Base-by-base conservation (phyloP, 139 green algal species). In the Spirogloea muscicola region DNA sequence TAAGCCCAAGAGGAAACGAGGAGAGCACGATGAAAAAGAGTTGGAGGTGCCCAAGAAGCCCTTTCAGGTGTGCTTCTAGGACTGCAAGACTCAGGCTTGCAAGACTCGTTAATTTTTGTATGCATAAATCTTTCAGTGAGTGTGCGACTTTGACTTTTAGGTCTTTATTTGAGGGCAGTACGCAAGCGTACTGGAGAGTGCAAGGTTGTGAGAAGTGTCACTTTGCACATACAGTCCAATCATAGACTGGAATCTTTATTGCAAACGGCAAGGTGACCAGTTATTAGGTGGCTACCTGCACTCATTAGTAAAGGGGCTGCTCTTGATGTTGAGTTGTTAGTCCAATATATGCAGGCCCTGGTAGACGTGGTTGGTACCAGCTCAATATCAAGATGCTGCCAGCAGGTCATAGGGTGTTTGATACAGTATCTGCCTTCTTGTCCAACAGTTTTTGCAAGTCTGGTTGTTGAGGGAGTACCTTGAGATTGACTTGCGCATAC, bases 391-490 rank as follows among this genome's bases (percentile, higher is more conserved):
- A n/a, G n/a, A n/a, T n/a, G n/a, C n/a, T n/a, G n/a, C n/a, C n/a
- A n/a, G n/a, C n/a, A n/a, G n/a, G n/a, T n/a, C n/a, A n/a, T n/a
- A n/a, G n/a, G n/a, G n/a, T n/a, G n/a, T n/a, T n/a, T n/a, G n/a
- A n/a, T n/a, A n/a, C n/a, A n/a, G n/a, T n/a, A n/a, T n/a, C n/a
- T n/a, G 13, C 18, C 13, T 62, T 39, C 40, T 77, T 76, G 31
- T 3, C 33, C 7, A 39, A 21, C 84, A 96, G 80, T 84, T 96
- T 13, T 82, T 89, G 70, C 87, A 94, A 25, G 76, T 93, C 18
- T 80, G 46, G 64, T 81, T 94, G n/a, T 84, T 98, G 81, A 82
- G 95, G 0, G 95, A 98, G 85, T 99, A 99, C 79, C 85, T 99
- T 33, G 84, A 85, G 18, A 76, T 94, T 37, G 95, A 99, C 57